Conservation (phyloP, 2,329 filamentous ascomycete species). For the Exophiala spinifera region DNA sequence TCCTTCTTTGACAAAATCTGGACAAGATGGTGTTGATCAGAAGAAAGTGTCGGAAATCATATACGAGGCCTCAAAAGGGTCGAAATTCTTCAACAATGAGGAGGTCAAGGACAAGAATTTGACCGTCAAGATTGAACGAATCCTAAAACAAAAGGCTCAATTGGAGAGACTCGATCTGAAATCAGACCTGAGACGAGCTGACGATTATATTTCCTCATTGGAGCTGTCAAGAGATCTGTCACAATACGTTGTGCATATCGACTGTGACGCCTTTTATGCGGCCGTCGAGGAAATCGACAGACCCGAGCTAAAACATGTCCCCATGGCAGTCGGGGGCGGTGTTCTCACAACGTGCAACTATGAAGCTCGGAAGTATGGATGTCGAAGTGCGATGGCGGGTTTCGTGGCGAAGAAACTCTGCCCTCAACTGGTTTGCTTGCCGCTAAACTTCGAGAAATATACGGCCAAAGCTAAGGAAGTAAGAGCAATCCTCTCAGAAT, state of each 20-base stretch:
- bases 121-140: conserved; percentile 79
- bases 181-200: conserved; percentile 69
- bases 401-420: conserved; percentile 96
- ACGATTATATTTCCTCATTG: conserved; percentile 75
- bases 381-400: conserved; percentile 89
- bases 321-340: conserved; percentile 83
- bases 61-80: conserved; percentile 93
- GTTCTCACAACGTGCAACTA: conserved; percentile 79
- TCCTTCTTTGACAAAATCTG: conserved; percentile 87
- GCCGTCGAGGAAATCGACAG: conserved; percentile 83
- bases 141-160: conserved; percentile 69
- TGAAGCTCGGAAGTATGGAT: conserved; percentile 81
- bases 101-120: conserved; percentile 76
- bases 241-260: conserved; percentile 84
- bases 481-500: conserved; percentile 74
- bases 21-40: conserved; percentile 91
- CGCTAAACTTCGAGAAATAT: conserved; percentile 88
- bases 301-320: conserved; percentile 79
- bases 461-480: conserved; percentile 85
- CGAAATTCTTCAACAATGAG: conserved; percentile 93
- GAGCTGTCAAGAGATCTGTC: conserved; percentile 76
- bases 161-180: conserved; percentile 74
- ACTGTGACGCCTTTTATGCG: conserved; percentile 97
- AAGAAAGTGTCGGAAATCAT: conserved; percentile 93
- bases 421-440: conserved; percentile 76